These are phyloP conservation scores for Flaveria sonorensis DNA, from an alignment of 129 eudicot genomes.

Conservation along the genomic window DNA sequence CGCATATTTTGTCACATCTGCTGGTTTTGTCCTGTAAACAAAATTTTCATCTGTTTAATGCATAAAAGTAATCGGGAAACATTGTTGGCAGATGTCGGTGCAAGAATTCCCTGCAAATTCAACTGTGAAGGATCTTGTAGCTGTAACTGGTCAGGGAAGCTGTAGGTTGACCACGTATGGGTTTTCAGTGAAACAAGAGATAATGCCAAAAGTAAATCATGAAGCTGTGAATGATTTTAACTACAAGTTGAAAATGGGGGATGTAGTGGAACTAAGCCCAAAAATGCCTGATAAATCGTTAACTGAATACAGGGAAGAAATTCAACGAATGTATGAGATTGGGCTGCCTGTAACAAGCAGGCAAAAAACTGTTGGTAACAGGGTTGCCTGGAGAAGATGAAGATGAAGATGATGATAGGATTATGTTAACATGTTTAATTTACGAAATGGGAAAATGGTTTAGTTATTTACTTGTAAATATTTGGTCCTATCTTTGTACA, in stretches of 20 bases:
- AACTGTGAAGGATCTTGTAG: conserved; percentile 57
- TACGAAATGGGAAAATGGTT: conserved; percentile 7
- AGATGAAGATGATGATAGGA: neutral
- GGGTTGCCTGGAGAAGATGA: conserved; percentile 34
- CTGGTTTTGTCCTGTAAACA: neutral
- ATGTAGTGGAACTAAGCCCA: conserved; percentile 78
- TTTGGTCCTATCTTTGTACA: conserved; percentile 42
- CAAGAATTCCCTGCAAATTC: conserved; percentile 84
- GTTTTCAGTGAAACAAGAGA: conserved; percentile 65
- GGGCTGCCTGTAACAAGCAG: conserved; percentile 36
- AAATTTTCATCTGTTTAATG: neutral
- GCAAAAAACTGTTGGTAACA: conserved; percentile 26
- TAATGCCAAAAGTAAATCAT: conserved; percentile 74
- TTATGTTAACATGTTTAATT: neutral
- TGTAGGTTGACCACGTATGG: conserved; percentile 64
- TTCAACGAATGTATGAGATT: conserved; percentile 83
- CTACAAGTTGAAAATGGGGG: conserved; percentile 92
- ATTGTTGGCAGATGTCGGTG: conserved; percentile 77
- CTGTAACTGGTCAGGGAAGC: conserved; percentile 54
- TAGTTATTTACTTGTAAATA: conserved; percentile 49
- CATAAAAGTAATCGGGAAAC: neutral
- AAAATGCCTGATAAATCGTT: conserved; percentile 75
- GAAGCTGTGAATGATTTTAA: conserved; percentile 62
- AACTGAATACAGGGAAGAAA: conserved; percentile 78
- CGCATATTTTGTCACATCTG: neutral